Evolutionary conservation across 1,284 basidiomycete genomes (phyloP), one percentile per base, ranked within the genome.

Genomic region (Termitomyces sp.): DNA sequence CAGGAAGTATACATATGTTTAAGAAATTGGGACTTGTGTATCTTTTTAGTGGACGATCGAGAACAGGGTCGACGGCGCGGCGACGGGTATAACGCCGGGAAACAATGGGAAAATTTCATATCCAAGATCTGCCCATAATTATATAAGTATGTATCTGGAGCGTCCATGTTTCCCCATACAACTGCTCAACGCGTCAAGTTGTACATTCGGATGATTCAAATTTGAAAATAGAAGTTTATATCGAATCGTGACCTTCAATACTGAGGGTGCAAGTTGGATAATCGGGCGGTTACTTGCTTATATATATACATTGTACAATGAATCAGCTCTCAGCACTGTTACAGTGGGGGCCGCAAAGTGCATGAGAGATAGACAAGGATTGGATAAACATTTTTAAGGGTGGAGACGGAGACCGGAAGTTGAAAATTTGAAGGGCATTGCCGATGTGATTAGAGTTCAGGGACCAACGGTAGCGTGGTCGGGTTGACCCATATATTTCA

Each of bases 361-460:
- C 39, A 47, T 33, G n/a, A 13, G 15, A 38, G 43, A 34, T n/a
- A 24, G 33, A 38, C 24, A 48, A 49, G 8, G 8, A 28, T 47
- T 53, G 51, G 57, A 52, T 62, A 61, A 65, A 64, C 41, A 66
- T 65, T 67, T 68, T 64, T 63, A 61, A 61, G 66, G 75, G 64
- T 58, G 48, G 58, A 61, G 70, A 70, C 70, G 75, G 74, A 68
- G 74, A 76, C 72, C 80, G 82, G 80, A 55, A 75, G 72, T 74
- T 75, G 76, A 75, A 77, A 75, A 69, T 70, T 73, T 70, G 67
- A 70, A 71, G 74, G 72, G 60, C 68, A 66, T 72, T 76, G 74
- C 77, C 78, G 80, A 72, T 68, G 75, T 70, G 45, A 47, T 78
- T 75, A 74, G 73, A 75, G 71, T 78, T 80, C 77, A 78, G 72